Conservation (phyloP, 169 alveolate species). For the Plasmodium chabaudi region DNA sequence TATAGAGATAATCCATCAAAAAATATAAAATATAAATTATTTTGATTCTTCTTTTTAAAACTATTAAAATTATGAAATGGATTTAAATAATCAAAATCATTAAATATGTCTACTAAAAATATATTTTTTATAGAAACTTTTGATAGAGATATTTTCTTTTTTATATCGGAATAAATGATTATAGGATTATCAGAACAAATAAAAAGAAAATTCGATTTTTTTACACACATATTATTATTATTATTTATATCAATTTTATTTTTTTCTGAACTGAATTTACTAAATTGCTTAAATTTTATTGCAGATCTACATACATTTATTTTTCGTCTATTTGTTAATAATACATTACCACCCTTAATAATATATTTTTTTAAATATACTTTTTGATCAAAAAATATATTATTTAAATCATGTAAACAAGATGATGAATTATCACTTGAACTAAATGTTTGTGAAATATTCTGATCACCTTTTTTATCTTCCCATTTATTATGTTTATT, state of each 20-base stretch:
- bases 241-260: slow-evolving; percentile 44
- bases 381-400: slow-evolving; percentile 65
- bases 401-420: slow-evolving; percentile 10
- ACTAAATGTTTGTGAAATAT: slow-evolving; percentile 10
- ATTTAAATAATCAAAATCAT: slow-evolving; percentile 64
- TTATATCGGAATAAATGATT: slow-evolving; percentile 45
- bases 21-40: slow-evolving; percentile 56
- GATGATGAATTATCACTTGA: not conserved
- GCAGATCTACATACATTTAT: slow-evolving; percentile 33
- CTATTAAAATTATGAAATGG: slow-evolving; percentile 61
- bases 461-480: not conserved
- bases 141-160: slow-evolving; percentile 46
- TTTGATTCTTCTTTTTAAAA: slow-evolving; percentile 62
- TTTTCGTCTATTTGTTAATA: slow-evolving; percentile 46
- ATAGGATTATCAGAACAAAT: slow-evolving; percentile 64
- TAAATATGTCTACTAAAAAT: slow-evolving; percentile 52
- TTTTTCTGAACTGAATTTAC: slow-evolving; percentile 35
- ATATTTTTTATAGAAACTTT: slow-evolving; percentile 66
- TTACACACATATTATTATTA: not conserved
- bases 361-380: slow-evolving; percentile 46
- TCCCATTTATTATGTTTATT: slow-evolving; percentile 14
- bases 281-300: slow-evolving; percentile 31
- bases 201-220: slow-evolving; percentile 51
- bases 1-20: slow-evolving; percentile 43
- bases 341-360: slow-evolving; percentile 14